phyloP scores from a whole-genome alignment of 805 yeast genomes.

The Ogataea corticis region DNA sequence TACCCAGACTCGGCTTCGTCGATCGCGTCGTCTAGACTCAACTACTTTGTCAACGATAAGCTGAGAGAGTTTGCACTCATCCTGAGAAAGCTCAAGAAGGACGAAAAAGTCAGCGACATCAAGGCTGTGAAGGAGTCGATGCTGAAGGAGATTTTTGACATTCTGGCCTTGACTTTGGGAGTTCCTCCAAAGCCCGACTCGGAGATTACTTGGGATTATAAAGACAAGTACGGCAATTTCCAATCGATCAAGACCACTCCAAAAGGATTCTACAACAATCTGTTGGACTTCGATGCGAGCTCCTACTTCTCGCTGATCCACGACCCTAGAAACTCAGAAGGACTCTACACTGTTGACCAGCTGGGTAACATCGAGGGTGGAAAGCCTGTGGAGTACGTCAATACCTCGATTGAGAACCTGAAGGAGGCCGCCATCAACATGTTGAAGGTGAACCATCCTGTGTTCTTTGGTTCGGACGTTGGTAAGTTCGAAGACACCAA shows the following conservation, averaged over 20 bases:
- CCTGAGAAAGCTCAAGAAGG: conserved; percentile 52
- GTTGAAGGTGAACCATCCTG: conserved; percentile 73
- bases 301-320: conserved; percentile 68
- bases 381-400: conserved; percentile 71
- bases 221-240: conserved; percentile 67
- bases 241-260: conserved; percentile 62
- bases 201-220: conserved; percentile 70
- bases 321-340: conserved; percentile 78
- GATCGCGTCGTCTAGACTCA: conserved; percentile 55
- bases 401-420: conserved; percentile 59
- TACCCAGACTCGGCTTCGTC: conserved; percentile 72
- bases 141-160: conserved; percentile 65
- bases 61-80: conserved; percentile 76
- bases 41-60: conserved; percentile 66
- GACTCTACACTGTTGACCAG: conserved; percentile 72
- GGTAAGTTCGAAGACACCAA: conserved; percentile 67
- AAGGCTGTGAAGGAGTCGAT: conserved; percentile 34
- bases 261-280: conserved; percentile 56
- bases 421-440: conserved; percentile 66
- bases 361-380: conserved; percentile 77
- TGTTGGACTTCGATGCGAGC: conserved; percentile 52
- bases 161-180: conserved; percentile 71
- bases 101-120: conserved; percentile 36
- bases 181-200: conserved; percentile 75
- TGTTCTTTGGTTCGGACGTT: conserved; percentile 86